Evolutionary conservation across 352 stramenopile genomes (phyloP).

Genomic region (Phytophthora ramorum): DNA sequence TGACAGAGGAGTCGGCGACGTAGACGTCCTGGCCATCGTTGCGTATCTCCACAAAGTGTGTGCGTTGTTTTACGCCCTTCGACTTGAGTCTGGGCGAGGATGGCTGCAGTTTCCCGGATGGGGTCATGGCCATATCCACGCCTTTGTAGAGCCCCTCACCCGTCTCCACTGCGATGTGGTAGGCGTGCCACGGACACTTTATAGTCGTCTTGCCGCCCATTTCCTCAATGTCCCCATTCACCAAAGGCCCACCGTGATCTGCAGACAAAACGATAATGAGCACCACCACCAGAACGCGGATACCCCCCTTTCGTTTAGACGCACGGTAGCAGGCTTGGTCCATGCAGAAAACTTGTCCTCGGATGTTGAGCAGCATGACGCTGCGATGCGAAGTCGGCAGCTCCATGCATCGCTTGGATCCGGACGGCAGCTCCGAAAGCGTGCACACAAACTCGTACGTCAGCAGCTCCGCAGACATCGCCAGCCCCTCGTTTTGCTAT

Average conservation of each 20-base stretch:
- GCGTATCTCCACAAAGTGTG: slow-evolving; percentile 77
- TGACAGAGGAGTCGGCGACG: slow-evolving; percentile 77
- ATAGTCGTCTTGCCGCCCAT: slow-evolving; percentile 78
- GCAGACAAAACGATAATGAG: background rate
- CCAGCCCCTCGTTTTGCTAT: background rate
- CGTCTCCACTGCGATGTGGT: slow-evolving; percentile 82
- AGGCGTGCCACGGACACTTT: slow-evolving; percentile 89
- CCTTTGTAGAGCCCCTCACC: slow-evolving; percentile 89
- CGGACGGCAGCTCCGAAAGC: slow-evolving; percentile 59
- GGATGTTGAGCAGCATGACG: slow-evolving; percentile 73
- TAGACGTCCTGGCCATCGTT: slow-evolving; percentile 71
- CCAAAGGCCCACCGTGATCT: slow-evolving; percentile 84
- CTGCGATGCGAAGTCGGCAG: slow-evolving; percentile 73
- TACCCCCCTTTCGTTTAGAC: slow-evolving; percentile 1
- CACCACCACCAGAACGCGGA: slow-evolving; percentile 25
- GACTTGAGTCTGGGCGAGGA: slow-evolving; percentile 72
- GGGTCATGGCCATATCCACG: slow-evolving; percentile 71
- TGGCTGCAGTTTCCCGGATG: slow-evolving; percentile 53
- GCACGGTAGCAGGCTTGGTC: slow-evolving; percentile 88
- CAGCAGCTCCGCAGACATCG: slow-evolving; percentile 41
- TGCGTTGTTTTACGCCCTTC: slow-evolving; percentile 88
- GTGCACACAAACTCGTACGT: slow-evolving; percentile 77
- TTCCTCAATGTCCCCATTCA: slow-evolving; percentile 88
- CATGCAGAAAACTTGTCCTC: slow-evolving; percentile 80
- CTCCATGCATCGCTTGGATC: slow-evolving; percentile 59